Percentiles rank a stretch among this genome's conserved stretches.
phyloP scores from a whole-genome alignment of 1,284 basidiomycete genomes.

The Farysia itapuensis region DNA sequence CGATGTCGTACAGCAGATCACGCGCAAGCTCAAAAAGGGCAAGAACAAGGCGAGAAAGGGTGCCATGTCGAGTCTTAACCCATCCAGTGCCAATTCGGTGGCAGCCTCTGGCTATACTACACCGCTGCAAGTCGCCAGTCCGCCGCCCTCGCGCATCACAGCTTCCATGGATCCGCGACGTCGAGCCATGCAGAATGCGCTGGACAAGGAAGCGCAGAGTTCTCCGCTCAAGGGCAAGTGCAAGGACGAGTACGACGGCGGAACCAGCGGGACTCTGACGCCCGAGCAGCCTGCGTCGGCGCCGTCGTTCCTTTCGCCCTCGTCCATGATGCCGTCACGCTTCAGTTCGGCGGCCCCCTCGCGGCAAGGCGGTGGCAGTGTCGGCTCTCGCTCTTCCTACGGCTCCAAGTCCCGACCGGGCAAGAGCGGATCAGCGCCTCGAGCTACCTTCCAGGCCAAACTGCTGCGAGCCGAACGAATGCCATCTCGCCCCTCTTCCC shows the following conservation, averaged over 20 bases:
- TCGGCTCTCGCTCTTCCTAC: constrained; percentile 24
- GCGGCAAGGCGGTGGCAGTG: constrained; percentile 28
- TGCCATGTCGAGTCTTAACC: constrained; percentile 27
- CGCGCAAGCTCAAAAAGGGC: constrained; percentile 31
- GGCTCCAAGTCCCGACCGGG: constrained; percentile 16
- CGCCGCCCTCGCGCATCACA: constrained; percentile 36
- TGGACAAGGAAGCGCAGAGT: constrained; percentile 13
- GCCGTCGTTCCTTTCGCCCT: constrained; percentile 20
- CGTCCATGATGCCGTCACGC: constrained; percentile 15
- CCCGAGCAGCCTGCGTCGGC: constrained; percentile 22
- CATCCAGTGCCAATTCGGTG: constrained; percentile 17
- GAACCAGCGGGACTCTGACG: constrained; percentile 4
- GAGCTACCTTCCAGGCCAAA: constrained; percentile 35
- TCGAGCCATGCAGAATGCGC: constrained; percentile 29
- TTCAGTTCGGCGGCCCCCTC: constrained; percentile 32
- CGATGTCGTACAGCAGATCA: constrained; percentile 27
- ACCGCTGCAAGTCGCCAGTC: constrained; percentile 26
- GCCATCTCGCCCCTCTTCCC: constrained; percentile 27
- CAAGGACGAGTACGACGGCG: constrained; percentile 9
- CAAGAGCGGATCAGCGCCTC: constrained; percentile 15
- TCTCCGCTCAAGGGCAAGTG: constrained; percentile 20
- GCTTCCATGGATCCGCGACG: constrained; percentile 22
- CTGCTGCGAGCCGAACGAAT: constrained; percentile 32
- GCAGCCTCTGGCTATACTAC: constrained; percentile 27
- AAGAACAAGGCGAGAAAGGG: constrained; percentile 20